Evolutionary conservation across 495 filamentous ascomycete genomes (phyloP).

Genomic region (Immersiella caudata): DNA sequence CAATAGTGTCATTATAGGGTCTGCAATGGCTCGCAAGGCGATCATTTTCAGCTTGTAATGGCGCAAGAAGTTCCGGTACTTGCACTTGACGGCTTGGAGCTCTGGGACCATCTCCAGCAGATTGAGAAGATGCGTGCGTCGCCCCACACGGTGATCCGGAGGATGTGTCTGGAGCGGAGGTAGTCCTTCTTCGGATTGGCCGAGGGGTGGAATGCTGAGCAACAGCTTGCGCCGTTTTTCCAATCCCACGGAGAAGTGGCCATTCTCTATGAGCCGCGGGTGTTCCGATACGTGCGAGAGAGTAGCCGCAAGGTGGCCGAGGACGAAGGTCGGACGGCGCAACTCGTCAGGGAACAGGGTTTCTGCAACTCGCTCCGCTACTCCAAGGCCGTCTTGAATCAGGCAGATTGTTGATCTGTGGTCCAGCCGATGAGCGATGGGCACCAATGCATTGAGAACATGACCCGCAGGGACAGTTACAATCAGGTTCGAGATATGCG

Average conservation of each 20-base stretch:
- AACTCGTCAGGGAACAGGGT: constrained; percentile 65
- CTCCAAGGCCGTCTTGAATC: constrained; percentile 81
- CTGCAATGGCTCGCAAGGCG: constrained; percentile 72
- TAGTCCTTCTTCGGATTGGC: not conserved
- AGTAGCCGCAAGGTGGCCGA: constrained; percentile 70
- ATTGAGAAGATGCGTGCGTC: constrained; percentile 34
- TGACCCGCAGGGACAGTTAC: constrained; percentile 64
- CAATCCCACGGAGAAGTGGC: constrained; percentile 62
- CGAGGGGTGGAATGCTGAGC: constrained; percentile 28
- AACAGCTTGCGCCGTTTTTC: constrained; percentile 48
- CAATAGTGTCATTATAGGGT: constrained; percentile 74
- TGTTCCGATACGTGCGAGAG: constrained; percentile 41
- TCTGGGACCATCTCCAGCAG: constrained; percentile 34
- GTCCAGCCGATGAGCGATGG: constrained; percentile 67
- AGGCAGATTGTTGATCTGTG: constrained; percentile 75
- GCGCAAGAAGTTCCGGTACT: constrained; percentile 35
- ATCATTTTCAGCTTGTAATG: constrained; percentile 68
- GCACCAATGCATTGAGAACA: constrained; percentile 57
- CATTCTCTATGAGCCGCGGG: constrained; percentile 21
- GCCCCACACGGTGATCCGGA: constrained; percentile 28
- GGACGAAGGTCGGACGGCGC: constrained; percentile 71
- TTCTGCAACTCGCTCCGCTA: constrained; percentile 71
- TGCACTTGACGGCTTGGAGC: constrained; percentile 31
- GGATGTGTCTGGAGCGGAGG: constrained; percentile 25
- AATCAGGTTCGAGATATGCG: constrained; percentile 69